Conservation (phyloP, 2,329 filamentous ascomycete species). For the Ascosphaera pollenicola region DNA sequence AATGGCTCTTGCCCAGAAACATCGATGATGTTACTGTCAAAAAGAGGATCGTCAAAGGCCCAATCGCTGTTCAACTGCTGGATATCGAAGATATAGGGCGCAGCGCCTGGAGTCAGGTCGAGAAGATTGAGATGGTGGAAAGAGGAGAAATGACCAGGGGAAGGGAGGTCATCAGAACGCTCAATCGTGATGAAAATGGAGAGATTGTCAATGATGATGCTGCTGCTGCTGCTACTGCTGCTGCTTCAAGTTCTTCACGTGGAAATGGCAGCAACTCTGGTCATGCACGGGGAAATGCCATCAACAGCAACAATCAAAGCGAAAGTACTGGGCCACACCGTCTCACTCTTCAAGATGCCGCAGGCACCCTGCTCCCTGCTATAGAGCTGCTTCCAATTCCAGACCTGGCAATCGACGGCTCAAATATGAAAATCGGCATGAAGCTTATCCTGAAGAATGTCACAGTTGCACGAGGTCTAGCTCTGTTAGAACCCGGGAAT, state of each 20-base stretch:
- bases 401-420: constrained; percentile 32
- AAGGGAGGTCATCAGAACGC: constrained; percentile 58
- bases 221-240: no score
- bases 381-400: constrained; percentile 49
- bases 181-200: constrained; percentile 27
- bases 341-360: constrained; percentile 59
- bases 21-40: constrained; percentile 31
- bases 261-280: constrained; percentile 4
- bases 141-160: constrained; percentile 34
- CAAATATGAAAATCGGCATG: constrained; percentile 44
- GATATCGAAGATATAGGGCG: constrained; percentile 66
- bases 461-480: constrained; percentile 45
- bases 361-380: constrained; percentile 44
- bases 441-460: constrained; percentile 54
- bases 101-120: constrained; percentile 70
- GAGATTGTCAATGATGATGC: constrained; percentile 1
- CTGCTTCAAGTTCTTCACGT: constrained; percentile 5
- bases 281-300: constrained; percentile 1
- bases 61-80: constrained; percentile 59
- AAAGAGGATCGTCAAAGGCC: constrained; percentile 33
- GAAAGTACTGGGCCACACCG: constrained; percentile 42
- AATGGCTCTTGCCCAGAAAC: constrained; percentile 34
- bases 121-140: constrained; percentile 38
- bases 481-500: constrained; percentile 51
- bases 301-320: constrained; percentile 2